These are phyloP conservation scores for Alectoria sarmentosa DNA, from an alignment of 495 filamentous ascomycete species.

Conservation along the genomic window DNA sequence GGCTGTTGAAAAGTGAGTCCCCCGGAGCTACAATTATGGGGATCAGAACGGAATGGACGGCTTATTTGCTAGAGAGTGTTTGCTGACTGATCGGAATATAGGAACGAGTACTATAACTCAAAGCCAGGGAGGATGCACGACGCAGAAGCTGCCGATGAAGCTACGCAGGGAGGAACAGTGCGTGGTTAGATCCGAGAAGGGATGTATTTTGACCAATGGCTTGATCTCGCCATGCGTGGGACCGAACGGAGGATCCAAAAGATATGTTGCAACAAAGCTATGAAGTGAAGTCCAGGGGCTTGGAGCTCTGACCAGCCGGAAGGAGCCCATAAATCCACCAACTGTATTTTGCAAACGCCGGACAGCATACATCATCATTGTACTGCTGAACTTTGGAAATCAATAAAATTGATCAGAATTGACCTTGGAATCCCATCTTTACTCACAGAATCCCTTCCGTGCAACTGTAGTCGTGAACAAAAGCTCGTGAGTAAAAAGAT, in stretches of 20 bases:
- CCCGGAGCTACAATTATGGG: not conserved
- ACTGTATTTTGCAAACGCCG: not conserved
- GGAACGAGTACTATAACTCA: slow-evolving; percentile 89
- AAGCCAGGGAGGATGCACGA: slow-evolving; percentile 70
- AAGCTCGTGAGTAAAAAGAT: no score
- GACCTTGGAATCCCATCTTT: not conserved
- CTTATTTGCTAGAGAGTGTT: slow-evolving; percentile 5
- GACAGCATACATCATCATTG: not conserved
- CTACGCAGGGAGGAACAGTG: slow-evolving; percentile 24
- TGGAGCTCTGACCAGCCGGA: not conserved
- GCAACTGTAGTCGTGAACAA: not conserved
- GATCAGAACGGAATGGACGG: not conserved
- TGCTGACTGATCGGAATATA: slow-evolving; percentile 28
- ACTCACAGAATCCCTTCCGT: no score
- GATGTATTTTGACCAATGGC: not conserved
- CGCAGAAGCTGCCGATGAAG: slow-evolving; percentile 40
- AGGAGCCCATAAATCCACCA: not conserved
- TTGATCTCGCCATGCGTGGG: not conserved
- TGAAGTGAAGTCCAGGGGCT: not conserved
- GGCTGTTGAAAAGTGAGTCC: slow-evolving; percentile 71
- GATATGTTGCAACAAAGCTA: not conserved
- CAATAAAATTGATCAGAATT: not conserved
- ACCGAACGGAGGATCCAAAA: no score
- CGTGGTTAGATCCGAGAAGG: slow-evolving; percentile 16
- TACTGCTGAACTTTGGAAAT: not conserved